A percentile compares a stretch with the other conserved stretches of the same genome.
phyloP scores from a whole-genome alignment of 441 rosid genomes.

The Biscutella laevigata region DNA sequence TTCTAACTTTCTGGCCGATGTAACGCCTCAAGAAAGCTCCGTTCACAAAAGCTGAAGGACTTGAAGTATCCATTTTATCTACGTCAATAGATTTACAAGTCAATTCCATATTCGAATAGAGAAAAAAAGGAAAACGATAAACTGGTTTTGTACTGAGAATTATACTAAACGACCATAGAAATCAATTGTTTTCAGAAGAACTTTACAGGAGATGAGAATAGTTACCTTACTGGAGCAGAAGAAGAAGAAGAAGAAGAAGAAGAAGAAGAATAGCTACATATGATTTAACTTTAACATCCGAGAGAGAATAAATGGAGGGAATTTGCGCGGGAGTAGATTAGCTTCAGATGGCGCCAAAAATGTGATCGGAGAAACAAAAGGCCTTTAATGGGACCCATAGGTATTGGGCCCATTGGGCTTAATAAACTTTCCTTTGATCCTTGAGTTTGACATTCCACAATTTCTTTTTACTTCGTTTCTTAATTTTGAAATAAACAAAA shows the following conservation, averaged over 20 bases:
- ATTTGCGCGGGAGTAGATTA: conserved; percentile 15
- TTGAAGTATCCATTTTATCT: conserved; percentile 61
- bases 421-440: background rate
- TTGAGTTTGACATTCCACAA: background rate
- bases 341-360: conserved; percentile 14
- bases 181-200: background rate
- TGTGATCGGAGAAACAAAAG: background rate
- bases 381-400: background rate
- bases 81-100: background rate
- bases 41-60: conserved; percentile 71
- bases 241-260: too few species aligned
- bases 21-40: conserved; percentile 47
- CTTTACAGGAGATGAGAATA: background rate
- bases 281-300: background rate
- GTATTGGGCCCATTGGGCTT: background rate
- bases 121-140: background rate
- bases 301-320: background rate
- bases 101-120: background rate
- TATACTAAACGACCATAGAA: background rate
- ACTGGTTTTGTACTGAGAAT: background rate
- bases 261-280: conserved; percentile 12
- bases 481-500: too few species aligned
- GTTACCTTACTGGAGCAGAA: conserved; percentile 6
- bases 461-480: too few species aligned
- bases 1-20: conserved; percentile 62